Conservation (phyloP, 2,329 filamentous ascomycete genomes). For the Raffaelea albimanens region DNA sequence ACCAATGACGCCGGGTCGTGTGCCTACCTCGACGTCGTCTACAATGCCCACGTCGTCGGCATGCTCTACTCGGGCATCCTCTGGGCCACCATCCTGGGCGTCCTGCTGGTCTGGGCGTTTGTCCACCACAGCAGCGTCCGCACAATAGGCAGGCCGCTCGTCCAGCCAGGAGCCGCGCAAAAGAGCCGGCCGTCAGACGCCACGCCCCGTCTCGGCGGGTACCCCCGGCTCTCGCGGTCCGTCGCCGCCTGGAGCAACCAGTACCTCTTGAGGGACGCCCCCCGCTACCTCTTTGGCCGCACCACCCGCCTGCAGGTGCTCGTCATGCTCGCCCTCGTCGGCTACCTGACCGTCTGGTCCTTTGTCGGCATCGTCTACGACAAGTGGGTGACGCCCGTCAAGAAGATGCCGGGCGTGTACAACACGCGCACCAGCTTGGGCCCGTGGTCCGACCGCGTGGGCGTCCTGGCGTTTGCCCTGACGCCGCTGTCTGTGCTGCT, state of each 20-base stretch:
- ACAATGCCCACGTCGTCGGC: conserved; percentile 35
- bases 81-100: conserved; percentile 34
- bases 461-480: conserved; percentile 62
- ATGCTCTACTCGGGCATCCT: conserved; percentile 42
- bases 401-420: conserved; percentile 40
- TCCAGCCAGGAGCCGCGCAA: neutral
- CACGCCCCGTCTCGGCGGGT: conserved; percentile 6
- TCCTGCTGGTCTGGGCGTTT: conserved; percentile 32
- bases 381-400: conserved; percentile 61
- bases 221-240: conserved; percentile 24
- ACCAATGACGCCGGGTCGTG: conserved; percentile 37
- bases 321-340: conserved; percentile 45
- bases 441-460: conserved; percentile 59
- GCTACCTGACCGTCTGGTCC: conserved; percentile 58
- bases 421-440: conserved; percentile 59
- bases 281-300: conserved; percentile 51
- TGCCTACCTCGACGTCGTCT: conserved; percentile 41
- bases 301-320: conserved; percentile 60
- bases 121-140: conserved; percentile 1
- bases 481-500: conserved; percentile 62
- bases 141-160: too few relatives aligned
- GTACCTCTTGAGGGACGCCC: conserved; percentile 52
- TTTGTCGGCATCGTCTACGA: conserved; percentile 61
- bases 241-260: conserved; percentile 32
- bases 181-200: too few relatives aligned